A percentile compares a stretch with the other conserved stretches of the same genome.
Conservation (phyloP, 176 grass and related monocot genomes). For the Dactylis glomerata region DNA sequence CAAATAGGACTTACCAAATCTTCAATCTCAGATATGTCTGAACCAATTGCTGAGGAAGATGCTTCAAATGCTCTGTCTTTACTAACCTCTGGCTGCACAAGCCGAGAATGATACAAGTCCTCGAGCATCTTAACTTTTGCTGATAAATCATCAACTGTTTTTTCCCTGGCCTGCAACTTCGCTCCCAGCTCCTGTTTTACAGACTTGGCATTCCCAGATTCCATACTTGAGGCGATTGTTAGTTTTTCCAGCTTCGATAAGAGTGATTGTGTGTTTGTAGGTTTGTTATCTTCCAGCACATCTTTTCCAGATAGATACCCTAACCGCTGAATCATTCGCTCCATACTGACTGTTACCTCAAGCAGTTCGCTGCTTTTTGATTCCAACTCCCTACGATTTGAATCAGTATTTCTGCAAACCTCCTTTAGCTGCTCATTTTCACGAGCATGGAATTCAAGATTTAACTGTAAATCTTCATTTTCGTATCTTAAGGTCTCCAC, state of each 20-base stretch:
- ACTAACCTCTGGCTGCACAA: conserved; percentile 52
- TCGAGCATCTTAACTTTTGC: conserved; percentile 73
- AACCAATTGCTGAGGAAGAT: conserved; percentile 63
- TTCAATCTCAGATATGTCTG: conserved; percentile 80
- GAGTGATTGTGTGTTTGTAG: conserved; percentile 48
- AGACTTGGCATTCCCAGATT: conserved; percentile 74
- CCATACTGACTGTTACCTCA: conserved; percentile 67
- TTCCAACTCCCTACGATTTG: conserved; percentile 44
- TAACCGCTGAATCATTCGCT: conserved; percentile 71
- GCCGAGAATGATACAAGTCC: conserved; percentile 54
- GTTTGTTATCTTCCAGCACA: conserved; percentile 56
- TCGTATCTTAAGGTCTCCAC: conserved; percentile 54
- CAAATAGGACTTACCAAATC: conserved; percentile 63
- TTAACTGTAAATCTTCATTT: conserved; percentile 84
- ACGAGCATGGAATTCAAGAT: conserved; percentile 53
- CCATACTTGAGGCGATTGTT: conserved; percentile 48
- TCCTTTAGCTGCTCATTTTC: conserved; percentile 76
- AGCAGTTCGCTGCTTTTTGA: conserved; percentile 60
- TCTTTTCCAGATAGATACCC: conserved; percentile 72
- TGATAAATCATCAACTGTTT: conserved; percentile 62
- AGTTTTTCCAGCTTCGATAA: conserved; percentile 84
- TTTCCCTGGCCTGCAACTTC: conserved; percentile 78
- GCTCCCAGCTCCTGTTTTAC: conserved; percentile 72
- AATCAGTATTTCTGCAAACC: conserved; percentile 45
- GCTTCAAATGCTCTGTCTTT: conserved; percentile 76